Evolutionary conservation across 2,329 filamentous ascomycete species (phyloP), one percentile per base, ranked within the genome.

Genomic region (Alternaria sp.): DNA sequence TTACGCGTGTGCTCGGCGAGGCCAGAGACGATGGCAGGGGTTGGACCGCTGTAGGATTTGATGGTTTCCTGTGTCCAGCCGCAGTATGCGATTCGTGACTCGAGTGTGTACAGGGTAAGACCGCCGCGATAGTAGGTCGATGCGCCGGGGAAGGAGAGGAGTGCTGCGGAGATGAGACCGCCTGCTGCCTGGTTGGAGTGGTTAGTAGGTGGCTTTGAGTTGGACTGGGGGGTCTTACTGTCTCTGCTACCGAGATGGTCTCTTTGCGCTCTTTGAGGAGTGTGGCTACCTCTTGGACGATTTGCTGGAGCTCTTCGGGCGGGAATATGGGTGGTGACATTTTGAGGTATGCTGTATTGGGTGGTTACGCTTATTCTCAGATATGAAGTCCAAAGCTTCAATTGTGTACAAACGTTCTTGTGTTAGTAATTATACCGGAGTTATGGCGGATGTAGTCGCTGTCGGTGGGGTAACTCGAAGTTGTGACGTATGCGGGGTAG

Each of bases 191-290:
- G 60, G 58, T 53, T 7, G 15, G 23, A 25, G n/a, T 10, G 20
- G n/a, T 37, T n/a, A 50, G 69, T 43, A 58, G 56, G 5, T 25
- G 20, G 20, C 41, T 20, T 14, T 41, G 11, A 18, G 11, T 26
- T 26, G 25, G 43, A 23, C 14, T 54, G 53, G 55, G 44, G 44
- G 10, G 14, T 25, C 75, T 53, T 79, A 86, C 85, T 20, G 88
- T 90, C 76, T 90, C 88, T 57, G 87, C 88, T 41, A 90, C 85
- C 61, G 84, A 86, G 66, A 90, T 82, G 33, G 84, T 88, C 72
- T 89, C 85, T 63, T 84, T 82, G 58, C 83, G 83, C 46, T 85
- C 80, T 67, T 85, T 86, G 43, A 90, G 82, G 43, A 89, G 82
- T 3, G 77, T 72, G 4, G 84, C 82, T 25, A 89, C 82, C 77